Evolutionary conservation across 2,329 filamentous ascomycete genomes (phyloP), one percentile per base, ranked within the genome.

Genomic region (Alternaria sp.): DNA sequence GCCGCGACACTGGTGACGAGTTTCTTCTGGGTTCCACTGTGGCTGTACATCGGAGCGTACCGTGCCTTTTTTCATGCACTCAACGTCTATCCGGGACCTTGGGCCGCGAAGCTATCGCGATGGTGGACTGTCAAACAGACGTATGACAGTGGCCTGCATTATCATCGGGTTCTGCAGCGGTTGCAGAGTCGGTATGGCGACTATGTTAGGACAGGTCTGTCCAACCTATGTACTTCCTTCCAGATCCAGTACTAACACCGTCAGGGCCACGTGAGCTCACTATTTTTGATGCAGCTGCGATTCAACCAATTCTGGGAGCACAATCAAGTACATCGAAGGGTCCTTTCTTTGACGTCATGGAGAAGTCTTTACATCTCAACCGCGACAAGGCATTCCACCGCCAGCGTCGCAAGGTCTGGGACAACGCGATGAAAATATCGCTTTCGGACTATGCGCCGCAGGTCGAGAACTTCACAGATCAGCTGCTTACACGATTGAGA

Each of bases 361-460:
- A 73, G 16, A 60, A 48, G 20, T 71, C 71, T 5, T 51, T 75
- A 16, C 68, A 74, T 40, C 64, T 70, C 36, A 77, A 67, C 43
- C 68, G 74, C 18, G 65, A 75, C 53, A 70, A 63, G 46, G 25
- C 44, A 1, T 72, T 65, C 45, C 74, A 77, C 54, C 66, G 67
- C 11, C 63, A 70, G 45, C 60, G 72, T 14, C 68, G 74, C 20
- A 67, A 61, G 30, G 54, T 72, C n/a, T 76, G 73, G 73, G 72
- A 75, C 38, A 67, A 68, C n/a, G 71, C 63, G 3, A 71, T 76
- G 55, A 71, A 74, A 57, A 63, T 65, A 54, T 67, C 72, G 2
- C 61, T 75, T 10, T 64, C 68, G 12, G 60, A 65, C 30, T 73
- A 63, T 30, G 68, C 65, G 3, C 65, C 68, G 11, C 57, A 65